phyloP scores from a whole-genome alignment of 2,329 filamentous ascomycete genomes.

The Alternaria dauci region DNA sequence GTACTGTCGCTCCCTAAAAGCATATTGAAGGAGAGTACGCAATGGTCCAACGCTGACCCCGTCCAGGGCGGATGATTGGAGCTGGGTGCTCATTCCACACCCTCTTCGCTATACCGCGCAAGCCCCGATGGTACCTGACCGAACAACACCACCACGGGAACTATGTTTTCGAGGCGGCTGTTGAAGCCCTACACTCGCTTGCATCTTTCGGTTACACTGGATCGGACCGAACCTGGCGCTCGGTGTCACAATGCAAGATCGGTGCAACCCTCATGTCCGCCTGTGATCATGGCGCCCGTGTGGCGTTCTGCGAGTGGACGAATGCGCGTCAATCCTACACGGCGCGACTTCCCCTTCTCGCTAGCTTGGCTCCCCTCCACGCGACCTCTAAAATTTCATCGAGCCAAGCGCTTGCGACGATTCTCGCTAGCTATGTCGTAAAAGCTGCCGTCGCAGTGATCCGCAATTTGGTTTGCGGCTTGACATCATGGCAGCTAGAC shows the following conservation, averaged over 20 bases:
- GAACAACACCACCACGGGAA: neutral
- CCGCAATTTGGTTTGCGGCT: conserved; percentile 21
- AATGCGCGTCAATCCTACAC: conserved; percentile 44
- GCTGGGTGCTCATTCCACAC: neutral
- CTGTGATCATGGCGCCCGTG: conserved; percentile 42
- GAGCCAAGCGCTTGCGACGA: conserved; percentile 15
- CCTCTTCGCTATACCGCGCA: neutral
- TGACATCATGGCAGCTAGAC: conserved; percentile 32
- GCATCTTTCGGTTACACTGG: conserved; percentile 39
- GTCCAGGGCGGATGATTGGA: neutral
- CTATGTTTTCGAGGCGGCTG: conserved; percentile 22
- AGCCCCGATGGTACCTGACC: neutral
- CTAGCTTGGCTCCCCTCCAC: conserved; percentile 41
- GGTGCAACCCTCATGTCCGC: conserved; percentile 40
- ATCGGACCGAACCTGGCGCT: conserved; percentile 47
- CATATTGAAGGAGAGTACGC: neutral
- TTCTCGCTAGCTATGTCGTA: conserved; percentile 23
- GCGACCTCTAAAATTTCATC: conserved; percentile 35
- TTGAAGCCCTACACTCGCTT: conserved; percentile 26
- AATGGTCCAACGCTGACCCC: neutral
- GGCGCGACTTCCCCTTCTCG: conserved; percentile 28
- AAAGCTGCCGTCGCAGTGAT: conserved; percentile 12
- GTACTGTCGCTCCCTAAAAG: neutral
- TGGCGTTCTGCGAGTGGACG: conserved; percentile 42
- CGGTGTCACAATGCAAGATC: conserved; percentile 52